Percentiles rank a stretch among this genome's conserved stretches.
These are phyloP conservation scores for Eleusine coracana DNA, from an alignment of 176 grass and related monocot species.

Conservation along the genomic window DNA sequence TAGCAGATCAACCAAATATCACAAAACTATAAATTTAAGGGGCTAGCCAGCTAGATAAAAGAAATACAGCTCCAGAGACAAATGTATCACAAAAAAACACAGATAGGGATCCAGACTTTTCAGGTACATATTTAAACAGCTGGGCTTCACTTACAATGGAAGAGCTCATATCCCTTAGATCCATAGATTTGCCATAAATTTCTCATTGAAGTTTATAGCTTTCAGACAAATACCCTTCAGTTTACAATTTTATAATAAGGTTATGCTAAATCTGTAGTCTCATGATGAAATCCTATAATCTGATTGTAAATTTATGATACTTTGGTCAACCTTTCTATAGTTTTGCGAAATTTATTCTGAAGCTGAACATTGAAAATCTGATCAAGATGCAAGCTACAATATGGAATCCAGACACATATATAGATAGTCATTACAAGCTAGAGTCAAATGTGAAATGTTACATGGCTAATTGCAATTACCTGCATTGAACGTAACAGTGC, in stretches of 20 bases:
- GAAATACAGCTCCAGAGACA: background rate
- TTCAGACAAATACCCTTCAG: background rate
- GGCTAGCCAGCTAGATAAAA: background rate
- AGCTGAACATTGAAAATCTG: background rate
- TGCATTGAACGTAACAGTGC: slow-evolving; percentile 93
- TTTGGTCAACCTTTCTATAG: background rate
- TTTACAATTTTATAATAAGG: background rate
- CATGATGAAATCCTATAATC: background rate
- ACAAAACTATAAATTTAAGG: background rate
- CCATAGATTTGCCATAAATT: background rate
- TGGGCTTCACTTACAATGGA: background rate
- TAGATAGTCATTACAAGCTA: slow-evolving; percentile 5
- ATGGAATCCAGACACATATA: slow-evolving; percentile 13
- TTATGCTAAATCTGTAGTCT: background rate
- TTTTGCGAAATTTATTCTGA: background rate
- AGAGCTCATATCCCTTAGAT: background rate
- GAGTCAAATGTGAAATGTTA: background rate
- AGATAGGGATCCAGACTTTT: background rate
- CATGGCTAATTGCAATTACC: slow-evolving; percentile 48
- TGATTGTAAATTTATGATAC: background rate
- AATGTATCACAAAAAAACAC: background rate
- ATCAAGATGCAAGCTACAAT: background rate
- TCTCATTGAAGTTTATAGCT: background rate
- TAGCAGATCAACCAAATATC: background rate
- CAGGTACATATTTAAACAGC: background rate